Conservation (phyloP, 805 yeast genomes). For the Wickerhamomyces rabaulensis region DNA sequence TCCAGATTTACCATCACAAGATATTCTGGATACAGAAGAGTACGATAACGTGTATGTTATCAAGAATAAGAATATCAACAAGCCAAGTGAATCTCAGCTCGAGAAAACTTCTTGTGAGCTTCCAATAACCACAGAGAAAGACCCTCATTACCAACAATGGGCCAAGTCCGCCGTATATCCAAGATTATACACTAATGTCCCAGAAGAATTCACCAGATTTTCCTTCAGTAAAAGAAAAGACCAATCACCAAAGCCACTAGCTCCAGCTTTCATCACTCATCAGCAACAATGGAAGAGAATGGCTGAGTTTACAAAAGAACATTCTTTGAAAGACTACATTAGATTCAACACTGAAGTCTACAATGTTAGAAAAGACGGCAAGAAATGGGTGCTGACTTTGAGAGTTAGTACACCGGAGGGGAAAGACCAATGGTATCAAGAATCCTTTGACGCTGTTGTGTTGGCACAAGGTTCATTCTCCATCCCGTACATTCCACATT, state of each 20-base stretch:
- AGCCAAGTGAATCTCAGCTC: slow-evolving; percentile 13
- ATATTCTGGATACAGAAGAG: slow-evolving; percentile 27
- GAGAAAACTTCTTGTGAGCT: slow-evolving; percentile 12
- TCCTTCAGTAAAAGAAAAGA: slow-evolving; percentile 28
- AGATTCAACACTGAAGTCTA: slow-evolving; percentile 38
- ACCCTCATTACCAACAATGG: slow-evolving; percentile 32
- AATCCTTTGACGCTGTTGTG: slow-evolving; percentile 50
- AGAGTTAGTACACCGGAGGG: slow-evolving; percentile 11
- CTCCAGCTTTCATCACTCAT: slow-evolving; percentile 33
- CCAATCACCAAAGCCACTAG: slow-evolving; percentile 15
- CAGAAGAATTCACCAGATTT: slow-evolving; percentile 15
- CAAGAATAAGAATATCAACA: slow-evolving; percentile 11
- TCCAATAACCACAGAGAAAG: slow-evolving; percentile 18
- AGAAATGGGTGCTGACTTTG: slow-evolving; percentile 35
- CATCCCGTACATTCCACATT: slow-evolving; percentile 49
- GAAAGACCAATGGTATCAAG: slow-evolving; percentile 37
- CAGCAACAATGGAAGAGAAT: slow-evolving; percentile 29
- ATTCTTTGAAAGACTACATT: slow-evolving; percentile 28
- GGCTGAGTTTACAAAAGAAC: slow-evolving; percentile 22
- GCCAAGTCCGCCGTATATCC: slow-evolving; percentile 29
- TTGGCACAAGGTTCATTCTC: slow-evolving; percentile 57
- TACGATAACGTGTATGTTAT: slow-evolving; percentile 31
- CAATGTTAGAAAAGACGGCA: slow-evolving; percentile 24
- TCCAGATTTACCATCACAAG: slow-evolving; percentile 24
- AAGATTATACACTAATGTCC: slow-evolving; percentile 34